phyloP scores from a whole-genome alignment of 2,329 filamentous ascomycete species.

The Aspergillus costaricaensis region DNA sequence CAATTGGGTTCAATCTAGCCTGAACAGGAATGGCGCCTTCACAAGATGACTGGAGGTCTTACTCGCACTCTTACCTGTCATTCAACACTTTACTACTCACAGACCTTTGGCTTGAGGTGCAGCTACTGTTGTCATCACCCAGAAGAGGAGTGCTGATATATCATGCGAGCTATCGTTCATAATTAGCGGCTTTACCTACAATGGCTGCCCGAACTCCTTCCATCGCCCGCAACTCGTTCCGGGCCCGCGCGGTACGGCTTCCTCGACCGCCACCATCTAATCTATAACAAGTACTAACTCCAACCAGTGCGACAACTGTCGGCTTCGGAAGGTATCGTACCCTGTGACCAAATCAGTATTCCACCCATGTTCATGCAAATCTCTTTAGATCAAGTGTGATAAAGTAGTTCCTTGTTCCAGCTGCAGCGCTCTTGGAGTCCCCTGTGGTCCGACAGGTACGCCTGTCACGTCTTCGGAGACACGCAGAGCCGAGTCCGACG shows the following conservation, averaged over 20 bases:
- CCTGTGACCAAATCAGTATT: background rate
- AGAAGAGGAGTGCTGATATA: background rate
- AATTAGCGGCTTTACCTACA: background rate
- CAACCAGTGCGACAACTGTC: slow-evolving; percentile 31
- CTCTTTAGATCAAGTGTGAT: slow-evolving; percentile 26
- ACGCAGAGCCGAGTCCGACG: slow-evolving; percentile 6
- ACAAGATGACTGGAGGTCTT: background rate
- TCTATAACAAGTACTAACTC: background rate
- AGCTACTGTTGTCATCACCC: background rate
- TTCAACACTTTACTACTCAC: background rate
- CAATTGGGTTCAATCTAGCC: background rate
- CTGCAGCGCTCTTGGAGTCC: slow-evolving; percentile 22
- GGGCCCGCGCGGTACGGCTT: slow-evolving; percentile 26
- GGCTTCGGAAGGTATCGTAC: slow-evolving; percentile 27
- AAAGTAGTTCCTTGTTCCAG: slow-evolving; percentile 27
- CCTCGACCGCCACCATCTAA: background rate
- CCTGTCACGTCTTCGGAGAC: slow-evolving; percentile 7
- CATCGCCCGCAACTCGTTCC: slow-evolving; percentile 23
- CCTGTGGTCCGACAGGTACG: slow-evolving; percentile 17
- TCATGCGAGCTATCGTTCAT: background rate
- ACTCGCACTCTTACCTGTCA: background rate
- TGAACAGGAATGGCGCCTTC: background rate
- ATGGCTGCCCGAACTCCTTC: slow-evolving; percentile 16
- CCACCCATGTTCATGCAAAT: background rate
- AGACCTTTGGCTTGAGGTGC: background rate